phyloP scores from a whole-genome alignment of 1,284 basidiomycete species.

The Cryptococcus sp. region DNA sequence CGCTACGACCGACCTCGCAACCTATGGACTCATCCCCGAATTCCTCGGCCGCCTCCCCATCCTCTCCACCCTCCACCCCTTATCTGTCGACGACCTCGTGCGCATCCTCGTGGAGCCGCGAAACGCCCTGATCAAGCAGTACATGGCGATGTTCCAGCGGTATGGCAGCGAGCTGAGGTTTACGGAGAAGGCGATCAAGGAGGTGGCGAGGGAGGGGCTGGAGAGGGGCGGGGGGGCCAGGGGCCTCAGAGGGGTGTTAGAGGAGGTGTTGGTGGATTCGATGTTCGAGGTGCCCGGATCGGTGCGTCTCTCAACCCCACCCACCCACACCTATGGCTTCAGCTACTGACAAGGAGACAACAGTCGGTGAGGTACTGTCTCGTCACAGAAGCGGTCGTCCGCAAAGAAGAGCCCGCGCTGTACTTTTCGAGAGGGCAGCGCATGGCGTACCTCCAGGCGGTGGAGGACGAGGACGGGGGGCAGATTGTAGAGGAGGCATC shows the following conservation, averaged over 20 bases:
- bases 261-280: constrained; percentile 75
- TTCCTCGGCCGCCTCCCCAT: constrained; percentile 88
- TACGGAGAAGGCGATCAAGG: constrained; percentile 51
- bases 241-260: constrained; percentile 83
- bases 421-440: constrained; percentile 64
- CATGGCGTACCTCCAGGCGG: constrained; percentile 56
- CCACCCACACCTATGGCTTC: neutral
- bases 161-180: constrained; percentile 49
- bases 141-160: constrained; percentile 65
- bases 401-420: constrained; percentile 54
- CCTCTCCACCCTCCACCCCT: constrained; percentile 72
- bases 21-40: constrained; percentile 92
- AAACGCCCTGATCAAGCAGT: constrained; percentile 86
- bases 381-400: constrained; percentile 58
- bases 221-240: constrained; percentile 84
- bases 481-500: constrained; percentile 2
- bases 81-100: constrained; percentile 72
- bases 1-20: constrained; percentile 64
- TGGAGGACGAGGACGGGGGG: constrained; percentile 56
- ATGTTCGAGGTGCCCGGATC: constrained; percentile 78
- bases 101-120: constrained; percentile 86
- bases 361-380: constrained; percentile 63
- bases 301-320: constrained; percentile 58
- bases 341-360: neutral
- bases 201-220: constrained; percentile 72